Evolutionary conservation across 2,329 filamentous ascomycete species (phyloP), one percentile per base, ranked within the genome.

Genomic region (Botryotinia calthae): DNA sequence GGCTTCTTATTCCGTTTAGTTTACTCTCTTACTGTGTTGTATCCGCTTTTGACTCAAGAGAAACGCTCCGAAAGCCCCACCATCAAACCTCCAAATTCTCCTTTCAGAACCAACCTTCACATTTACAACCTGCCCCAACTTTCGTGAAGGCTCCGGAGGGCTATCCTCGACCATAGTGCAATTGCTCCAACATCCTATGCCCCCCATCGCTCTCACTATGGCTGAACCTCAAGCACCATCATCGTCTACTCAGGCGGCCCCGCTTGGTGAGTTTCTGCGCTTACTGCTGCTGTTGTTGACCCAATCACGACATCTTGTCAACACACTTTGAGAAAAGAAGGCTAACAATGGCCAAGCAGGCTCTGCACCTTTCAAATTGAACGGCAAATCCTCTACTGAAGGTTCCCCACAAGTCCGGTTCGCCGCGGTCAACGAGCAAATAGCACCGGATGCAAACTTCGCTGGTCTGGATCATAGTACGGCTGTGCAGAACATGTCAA

Each of bases 381-480:
- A 77, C 54, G 48, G 73, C 46, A 76, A 73, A 68, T 74, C 74
- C 65, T 56, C 61, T 51, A 51, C 67, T 46, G 75, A 75, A 67
- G 79, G 80, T 65, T 79, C 82, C 72, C 84, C 85, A 72, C 85
- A 88, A 73, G 92, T 94, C 71, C 91, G 91, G 73, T 95, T 94
- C 82, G 90, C 91, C 71, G 89, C 91, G 42, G 85, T 87, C 75
- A 88, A 91, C 74, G 86, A 94, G 80, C 90, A 94, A 82, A 93
- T 94, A 78, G 84, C 87, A 73, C 87, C 89, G 9, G 79, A 81
- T 68, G 79, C 80, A 80, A 74, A 74, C 80, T 72, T 80, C 78
- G 73, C 77, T 78, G 67, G 56, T 74, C 75, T 69, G 74, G 70
- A 74, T 79, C 70, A 59, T 75, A 76, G 63, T 74, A 76, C 56